A percentile compares a stretch with the other conserved stretches of the same genome.
Evolutionary conservation across 306 rosid genomes (phyloP).

Genomic region (Mimosa bimucronata): DNA sequence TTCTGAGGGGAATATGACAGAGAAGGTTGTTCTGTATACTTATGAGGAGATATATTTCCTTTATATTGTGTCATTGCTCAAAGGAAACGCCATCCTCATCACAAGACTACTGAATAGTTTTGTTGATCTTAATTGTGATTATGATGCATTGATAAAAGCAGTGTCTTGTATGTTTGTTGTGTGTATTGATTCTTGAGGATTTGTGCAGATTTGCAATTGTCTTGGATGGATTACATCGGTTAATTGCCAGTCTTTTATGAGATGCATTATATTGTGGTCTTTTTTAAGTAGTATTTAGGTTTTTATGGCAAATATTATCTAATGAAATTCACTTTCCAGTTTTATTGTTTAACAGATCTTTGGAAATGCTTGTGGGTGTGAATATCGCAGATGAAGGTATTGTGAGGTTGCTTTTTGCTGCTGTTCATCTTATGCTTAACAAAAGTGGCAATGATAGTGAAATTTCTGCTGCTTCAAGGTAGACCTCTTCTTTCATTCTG

Average conservation of each 20-base stretch:
- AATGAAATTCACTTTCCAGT: constrained; percentile 59
- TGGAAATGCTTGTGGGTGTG: constrained; percentile 92
- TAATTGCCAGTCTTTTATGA: constrained; percentile 30
- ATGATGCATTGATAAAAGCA: background rate
- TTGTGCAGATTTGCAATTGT: background rate
- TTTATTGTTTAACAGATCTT: constrained; percentile 76
- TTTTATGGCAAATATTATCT: constrained; percentile 46
- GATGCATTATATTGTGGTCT: constrained; percentile 31
- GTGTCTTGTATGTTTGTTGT: background rate
- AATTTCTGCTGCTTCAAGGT: constrained; percentile 93
- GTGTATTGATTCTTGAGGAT: constrained; percentile 10
- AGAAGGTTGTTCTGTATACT: background rate
- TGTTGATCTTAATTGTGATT: background rate
- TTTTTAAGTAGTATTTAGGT: constrained; percentile 28
- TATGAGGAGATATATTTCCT: background rate
- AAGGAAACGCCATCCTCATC: background rate
- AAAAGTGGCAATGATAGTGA: constrained; percentile 81
- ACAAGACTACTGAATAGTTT: background rate
- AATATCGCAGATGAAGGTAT: constrained; percentile 88
- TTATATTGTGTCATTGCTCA: background rate
- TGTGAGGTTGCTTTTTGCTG: constrained; percentile 83
- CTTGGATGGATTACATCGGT: constrained; percentile 20
- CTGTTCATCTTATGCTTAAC: constrained; percentile 76
- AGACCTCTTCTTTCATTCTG: constrained; percentile 39
- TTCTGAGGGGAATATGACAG: constrained; percentile 5